Evolutionary conservation across 2,329 filamentous ascomycete species (phyloP).

Genomic region (Aureobasidium sp.): DNA sequence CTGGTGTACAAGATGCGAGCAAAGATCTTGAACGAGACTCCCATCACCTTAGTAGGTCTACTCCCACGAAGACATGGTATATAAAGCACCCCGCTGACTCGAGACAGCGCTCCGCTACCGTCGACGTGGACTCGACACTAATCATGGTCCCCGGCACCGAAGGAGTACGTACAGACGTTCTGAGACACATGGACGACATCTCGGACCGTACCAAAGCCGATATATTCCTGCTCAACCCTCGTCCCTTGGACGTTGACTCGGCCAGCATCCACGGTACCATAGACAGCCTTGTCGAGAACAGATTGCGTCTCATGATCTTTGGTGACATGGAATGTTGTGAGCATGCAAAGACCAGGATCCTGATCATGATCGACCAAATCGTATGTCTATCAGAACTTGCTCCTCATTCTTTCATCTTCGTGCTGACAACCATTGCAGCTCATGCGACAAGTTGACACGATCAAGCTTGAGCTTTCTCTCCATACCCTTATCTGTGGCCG

Average conservation of each 20-base stretch:
- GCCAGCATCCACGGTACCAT: slow-evolving; percentile 69
- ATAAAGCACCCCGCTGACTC: slow-evolving; percentile 20
- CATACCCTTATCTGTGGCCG: slow-evolving; percentile 90
- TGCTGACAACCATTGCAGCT: slow-evolving; percentile 41
- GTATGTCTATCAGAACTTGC: slow-evolving; percentile 41
- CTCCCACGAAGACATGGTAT: neutral
- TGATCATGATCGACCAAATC: slow-evolving; percentile 96
- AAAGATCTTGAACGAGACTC: slow-evolving; percentile 82
- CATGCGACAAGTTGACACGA: slow-evolving; percentile 64
- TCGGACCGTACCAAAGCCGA: slow-evolving; percentile 87
- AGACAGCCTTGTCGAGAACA: slow-evolving; percentile 74
- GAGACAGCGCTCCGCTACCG: slow-evolving; percentile 73
- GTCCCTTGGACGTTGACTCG: slow-evolving; percentile 63
- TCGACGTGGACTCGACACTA: slow-evolving; percentile 86
- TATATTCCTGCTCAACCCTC: slow-evolving; percentile 90
- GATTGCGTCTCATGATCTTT: slow-evolving; percentile 88
- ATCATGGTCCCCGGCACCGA: slow-evolving; percentile 66
- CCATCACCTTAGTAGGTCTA: slow-evolving; percentile 74
- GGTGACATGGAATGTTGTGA: slow-evolving; percentile 92
- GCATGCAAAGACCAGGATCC: slow-evolving; percentile 88
- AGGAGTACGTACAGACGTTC: slow-evolving; percentile 64
- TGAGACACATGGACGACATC: slow-evolving; percentile 78
- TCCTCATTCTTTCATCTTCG: slow-evolving; percentile 13
- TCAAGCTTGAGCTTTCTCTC: slow-evolving; percentile 75
- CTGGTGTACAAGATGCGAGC: slow-evolving; percentile 83